A percentile compares a stretch with the other conserved stretches of the same genome.
phyloP scores from a whole-genome alignment of 1,284 basidiomycete genomes.

The Fomitopsis betulina region DNA sequence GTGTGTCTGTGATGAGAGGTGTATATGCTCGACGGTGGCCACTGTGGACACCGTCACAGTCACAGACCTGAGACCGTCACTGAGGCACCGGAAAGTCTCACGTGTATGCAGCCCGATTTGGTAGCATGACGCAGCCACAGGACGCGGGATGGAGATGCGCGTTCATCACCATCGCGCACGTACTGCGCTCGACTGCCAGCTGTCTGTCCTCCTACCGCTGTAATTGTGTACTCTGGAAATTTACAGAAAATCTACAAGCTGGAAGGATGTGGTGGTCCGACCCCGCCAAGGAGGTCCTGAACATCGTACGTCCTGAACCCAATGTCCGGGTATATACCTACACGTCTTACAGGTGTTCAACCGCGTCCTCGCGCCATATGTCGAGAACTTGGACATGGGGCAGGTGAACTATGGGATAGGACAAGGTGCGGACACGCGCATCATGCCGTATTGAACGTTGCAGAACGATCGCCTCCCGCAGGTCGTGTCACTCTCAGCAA shows the following conservation, averaged over 20 bases:
- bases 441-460: background rate
- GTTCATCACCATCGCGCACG: background rate
- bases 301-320: conserved; percentile 46
- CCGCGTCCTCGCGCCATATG: conserved; percentile 90
- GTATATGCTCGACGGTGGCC: background rate
- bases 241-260: background rate
- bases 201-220: background rate
- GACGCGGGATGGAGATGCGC: background rate
- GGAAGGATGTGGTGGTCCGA: conserved; percentile 76
- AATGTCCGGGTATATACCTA: conserved; percentile 2
- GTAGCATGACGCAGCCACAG: conserved; percentile 3
- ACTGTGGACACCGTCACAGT: no score
- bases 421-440: conserved; percentile 52
- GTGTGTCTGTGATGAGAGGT: background rate
- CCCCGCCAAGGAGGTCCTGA: conserved; percentile 74
- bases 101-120: background rate
- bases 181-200: background rate
- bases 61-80: no score
- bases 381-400: conserved; percentile 93
- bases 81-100: conserved; percentile 1
- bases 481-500: conserved; percentile 83
- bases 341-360: conserved; percentile 68
- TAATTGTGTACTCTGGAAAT: background rate
- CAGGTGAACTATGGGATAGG: conserved; percentile 95
- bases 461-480: conserved; percentile 26